phyloP scores from a whole-genome alignment of 202 grass and related monocot genomes.

The Carex sylvatica region DNA sequence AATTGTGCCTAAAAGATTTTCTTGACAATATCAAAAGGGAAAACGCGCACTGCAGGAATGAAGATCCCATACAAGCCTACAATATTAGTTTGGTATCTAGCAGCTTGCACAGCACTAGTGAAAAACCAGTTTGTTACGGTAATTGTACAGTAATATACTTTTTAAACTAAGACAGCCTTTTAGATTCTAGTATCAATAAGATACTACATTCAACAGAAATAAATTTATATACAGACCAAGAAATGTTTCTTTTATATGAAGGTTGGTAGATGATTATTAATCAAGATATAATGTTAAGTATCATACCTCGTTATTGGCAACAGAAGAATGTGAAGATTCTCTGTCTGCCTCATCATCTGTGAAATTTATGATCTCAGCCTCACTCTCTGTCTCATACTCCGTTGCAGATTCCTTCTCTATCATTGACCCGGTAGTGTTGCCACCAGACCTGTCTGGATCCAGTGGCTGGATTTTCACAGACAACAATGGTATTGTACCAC shows the following conservation, averaged over 20 bases:
- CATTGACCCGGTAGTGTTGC: constrained; percentile 46
- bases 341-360: constrained; percentile 80
- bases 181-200: background rate
- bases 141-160: background rate
- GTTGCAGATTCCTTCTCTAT: constrained; percentile 55
- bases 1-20: background rate
- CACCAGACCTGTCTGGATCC: constrained; percentile 37
- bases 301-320: constrained; percentile 29
- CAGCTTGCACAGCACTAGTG: background rate
- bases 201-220: background rate
- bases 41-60: background rate
- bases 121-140: background rate
- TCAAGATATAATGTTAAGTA: background rate
- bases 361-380: constrained; percentile 76
- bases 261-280: background rate
- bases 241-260: background rate
- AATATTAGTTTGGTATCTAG: background rate
- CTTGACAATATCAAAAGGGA: background rate
- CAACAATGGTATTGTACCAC: constrained; percentile 56
- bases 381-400: constrained; percentile 71
- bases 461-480: constrained; percentile 70
- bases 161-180: background rate
- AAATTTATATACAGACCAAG: background rate
- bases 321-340: constrained; percentile 39
- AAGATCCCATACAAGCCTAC: background rate